A percentile compares a stretch with the other conserved stretches of the same genome.
These are phyloP conservation scores for Cytospora leucostoma DNA, from an alignment of 2,329 filamentous ascomycete genomes.

Conservation along the genomic window DNA sequence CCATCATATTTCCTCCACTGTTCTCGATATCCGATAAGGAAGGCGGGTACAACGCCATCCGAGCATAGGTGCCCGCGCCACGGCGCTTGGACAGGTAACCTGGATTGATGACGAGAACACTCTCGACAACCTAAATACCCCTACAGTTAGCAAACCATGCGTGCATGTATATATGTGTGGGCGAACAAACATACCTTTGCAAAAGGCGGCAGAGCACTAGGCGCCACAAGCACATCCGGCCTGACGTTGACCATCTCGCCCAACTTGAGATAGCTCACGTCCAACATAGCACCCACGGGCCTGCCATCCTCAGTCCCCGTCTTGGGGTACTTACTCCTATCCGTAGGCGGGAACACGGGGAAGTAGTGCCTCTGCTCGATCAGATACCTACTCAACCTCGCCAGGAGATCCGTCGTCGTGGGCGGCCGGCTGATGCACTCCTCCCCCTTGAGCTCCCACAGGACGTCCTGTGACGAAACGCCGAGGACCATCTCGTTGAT, in stretches of 20 bases:
- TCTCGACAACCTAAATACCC: conserved; percentile 74
- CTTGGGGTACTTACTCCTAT: conserved; percentile 66
- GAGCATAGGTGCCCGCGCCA: conserved; percentile 82
- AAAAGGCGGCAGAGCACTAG: conserved; percentile 82
- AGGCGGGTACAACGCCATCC: conserved; percentile 72
- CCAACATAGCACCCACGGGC: conserved; percentile 75
- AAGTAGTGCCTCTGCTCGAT: conserved; percentile 91
- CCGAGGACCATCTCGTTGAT: conserved; percentile 86
- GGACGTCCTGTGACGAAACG: conserved; percentile 78
- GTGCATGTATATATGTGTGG: background rate
- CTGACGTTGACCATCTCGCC: conserved; percentile 86
- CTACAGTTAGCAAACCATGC: conserved; percentile 24
- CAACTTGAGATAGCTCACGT: conserved; percentile 81
- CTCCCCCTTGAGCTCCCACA: conserved; percentile 78
- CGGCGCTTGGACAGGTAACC: conserved; percentile 82
- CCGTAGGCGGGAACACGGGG: conserved; percentile 80
- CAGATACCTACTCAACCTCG: conserved; percentile 72
- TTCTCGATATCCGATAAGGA: conserved; percentile 59
- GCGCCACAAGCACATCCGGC: conserved; percentile 82
- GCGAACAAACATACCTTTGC: conserved; percentile 66
- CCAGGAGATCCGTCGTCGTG: conserved; percentile 61
- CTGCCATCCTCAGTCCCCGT: conserved; percentile 60
- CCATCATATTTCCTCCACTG: conserved; percentile 57
- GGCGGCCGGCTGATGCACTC: conserved; percentile 65
- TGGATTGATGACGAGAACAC: conserved; percentile 87